Percentiles rank a stretch among this genome's conserved stretches.
Conservation (phyloP, 805 yeast genomes). For the Phaffomyces opuntiae region DNA sequence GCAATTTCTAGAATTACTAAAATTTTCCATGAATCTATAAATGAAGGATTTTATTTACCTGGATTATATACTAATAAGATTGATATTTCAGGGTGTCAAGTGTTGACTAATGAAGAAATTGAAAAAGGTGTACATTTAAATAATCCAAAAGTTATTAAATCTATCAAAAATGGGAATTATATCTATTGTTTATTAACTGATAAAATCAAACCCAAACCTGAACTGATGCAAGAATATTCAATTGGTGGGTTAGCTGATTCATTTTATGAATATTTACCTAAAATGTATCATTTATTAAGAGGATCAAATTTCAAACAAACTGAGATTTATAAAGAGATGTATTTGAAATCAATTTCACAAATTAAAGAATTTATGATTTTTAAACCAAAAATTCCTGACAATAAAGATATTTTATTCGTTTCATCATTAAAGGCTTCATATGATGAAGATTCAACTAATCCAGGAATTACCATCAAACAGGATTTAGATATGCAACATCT, state of each 20-base stretch:
- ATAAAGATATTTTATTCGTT: slow-evolving; percentile 28
- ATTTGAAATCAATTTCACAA: slow-evolving; percentile 29
- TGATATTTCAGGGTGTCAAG: slow-evolving; percentile 46
- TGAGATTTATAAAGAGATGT: slow-evolving; percentile 23
- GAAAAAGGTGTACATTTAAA: slow-evolving; percentile 27
- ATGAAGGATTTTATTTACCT: slow-evolving; percentile 29
- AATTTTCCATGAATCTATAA: slow-evolving; percentile 26
- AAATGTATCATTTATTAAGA: slow-evolving; percentile 37
- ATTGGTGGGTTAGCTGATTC: slow-evolving; percentile 40
- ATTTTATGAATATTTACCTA: slow-evolving; percentile 42
- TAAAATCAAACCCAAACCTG: slow-evolving; percentile 13
- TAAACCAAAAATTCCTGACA: slow-evolving; percentile 37
- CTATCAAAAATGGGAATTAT: slow-evolving; percentile 23
- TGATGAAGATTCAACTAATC: slow-evolving; percentile 7
- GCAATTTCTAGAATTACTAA: slow-evolving; percentile 40
- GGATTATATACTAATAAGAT: slow-evolving; percentile 37
- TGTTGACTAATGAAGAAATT: slow-evolving; percentile 24
- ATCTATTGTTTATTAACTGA: slow-evolving; percentile 28
- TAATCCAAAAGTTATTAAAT: slow-evolving; percentile 30
- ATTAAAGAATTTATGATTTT: slow-evolving; percentile 36
- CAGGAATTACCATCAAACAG: slow-evolving; percentile 35
- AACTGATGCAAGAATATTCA: slow-evolving; percentile 20
- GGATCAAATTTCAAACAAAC: slow-evolving; percentile 27
- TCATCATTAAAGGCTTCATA: slow-evolving; percentile 20
- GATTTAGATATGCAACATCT: slow-evolving; percentile 38